Evolutionary conservation across 1,284 basidiomycete species (phyloP), one percentile per base, ranked within the genome.

Genomic region (Polyporus tsugae): DNA sequence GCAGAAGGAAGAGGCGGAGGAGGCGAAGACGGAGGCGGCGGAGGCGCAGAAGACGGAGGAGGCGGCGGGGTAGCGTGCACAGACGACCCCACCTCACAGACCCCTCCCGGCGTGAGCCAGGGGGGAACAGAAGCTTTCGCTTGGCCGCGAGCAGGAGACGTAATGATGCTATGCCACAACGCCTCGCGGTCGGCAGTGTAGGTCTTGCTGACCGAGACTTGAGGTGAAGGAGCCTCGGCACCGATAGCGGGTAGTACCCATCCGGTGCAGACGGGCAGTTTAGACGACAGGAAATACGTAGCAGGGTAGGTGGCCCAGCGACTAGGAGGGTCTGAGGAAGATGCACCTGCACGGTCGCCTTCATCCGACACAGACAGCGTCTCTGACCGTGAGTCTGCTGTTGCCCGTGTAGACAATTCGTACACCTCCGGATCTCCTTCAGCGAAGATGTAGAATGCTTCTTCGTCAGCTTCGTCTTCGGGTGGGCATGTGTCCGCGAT

Each of bases 291-390:
- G 75, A 93, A 93, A 70, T 88, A 84, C 3, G 85, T 84, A 39
- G 81, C 75, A 4, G 90, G 88, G 72, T 90, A 93, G 36, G 70
- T 75, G 4, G 89, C 91, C 91, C 91, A 92, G 59, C 91, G 84
- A 35, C 72, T 77, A 10, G 49, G 55, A 7, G 62, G 42, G 22
- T 15, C 15, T 29, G 65, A 49, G 17, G 64, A 60, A 61, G 59
- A 65, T 29, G 42, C 36, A 10, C 15, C 25, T 6, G n/a, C 11
- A 11, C 42, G 38, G 61, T 63, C 64, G 10, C 39, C 25, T n/a
- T 60, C 58, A 65, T n/a, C 63, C 59, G 52, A 55, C 10, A 22
- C 63, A 22, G 49, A 38, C 15, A 60, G 58, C 38, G 63, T 64
- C 64, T 69, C 63, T 64, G 72, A 35, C 57, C 59, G 9, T 70